Conservation (phyloP, 2,329 filamentous ascomycete species). For the Monosporascus ibericus region DNA sequence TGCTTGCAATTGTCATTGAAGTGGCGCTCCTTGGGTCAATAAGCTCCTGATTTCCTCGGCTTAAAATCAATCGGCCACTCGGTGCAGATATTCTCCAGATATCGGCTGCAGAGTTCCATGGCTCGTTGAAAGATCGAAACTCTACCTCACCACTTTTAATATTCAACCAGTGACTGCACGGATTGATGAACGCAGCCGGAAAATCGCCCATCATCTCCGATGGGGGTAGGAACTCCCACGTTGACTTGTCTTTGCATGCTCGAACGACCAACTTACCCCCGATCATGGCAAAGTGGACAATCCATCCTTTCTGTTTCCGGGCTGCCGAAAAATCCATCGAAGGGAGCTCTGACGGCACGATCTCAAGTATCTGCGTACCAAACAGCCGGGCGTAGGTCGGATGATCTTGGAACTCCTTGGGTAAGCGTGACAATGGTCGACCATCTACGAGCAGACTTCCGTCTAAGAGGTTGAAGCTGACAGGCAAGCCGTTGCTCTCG, state of each 20-base stretch:
- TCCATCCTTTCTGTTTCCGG: background rate
- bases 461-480: background rate
- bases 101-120: background rate
- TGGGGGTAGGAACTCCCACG: slow-evolving; percentile 1
- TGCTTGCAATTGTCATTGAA: background rate
- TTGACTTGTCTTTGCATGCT: background rate
- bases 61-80: background rate
- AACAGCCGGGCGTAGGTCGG: background rate
- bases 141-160: background rate
- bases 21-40: background rate
- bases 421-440: background rate
- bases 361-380: background rate
- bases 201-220: background rate
- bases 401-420: background rate
- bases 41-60: background rate
- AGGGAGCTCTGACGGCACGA: background rate
- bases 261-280: background rate
- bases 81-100: background rate
- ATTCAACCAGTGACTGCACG: background rate
- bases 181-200: background rate
- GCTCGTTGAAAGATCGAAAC: background rate
- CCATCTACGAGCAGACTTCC: slow-evolving; percentile 1
- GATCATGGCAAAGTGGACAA: background rate
- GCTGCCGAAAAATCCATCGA: background rate
- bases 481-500: background rate